Conservation (phyloP, 805 yeast species). For the Saccharomycopsis malanga region DNA sequence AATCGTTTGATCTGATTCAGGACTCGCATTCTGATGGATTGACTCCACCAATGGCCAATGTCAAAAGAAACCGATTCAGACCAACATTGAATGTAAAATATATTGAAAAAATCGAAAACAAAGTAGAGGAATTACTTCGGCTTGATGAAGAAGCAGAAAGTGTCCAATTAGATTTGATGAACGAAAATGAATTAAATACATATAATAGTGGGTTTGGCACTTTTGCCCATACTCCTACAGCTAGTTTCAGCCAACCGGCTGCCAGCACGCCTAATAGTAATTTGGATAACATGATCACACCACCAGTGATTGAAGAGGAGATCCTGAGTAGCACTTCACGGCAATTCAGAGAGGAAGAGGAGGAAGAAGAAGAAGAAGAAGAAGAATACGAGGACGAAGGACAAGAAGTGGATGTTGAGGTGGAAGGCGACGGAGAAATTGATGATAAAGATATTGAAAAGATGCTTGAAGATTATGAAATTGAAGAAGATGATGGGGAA, state of each 20-base stretch:
- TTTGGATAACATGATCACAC: constrained; percentile 9
- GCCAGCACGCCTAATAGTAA: background rate
- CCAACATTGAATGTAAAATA: constrained; percentile 62
- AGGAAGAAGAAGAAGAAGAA: constrained; percentile 22
- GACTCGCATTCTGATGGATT: constrained; percentile 65
- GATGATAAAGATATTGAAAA: constrained; percentile 13
- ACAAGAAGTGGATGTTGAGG: constrained; percentile 25
- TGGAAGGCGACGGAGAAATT: constrained; percentile 8
- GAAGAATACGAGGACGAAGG: constrained; percentile 25
- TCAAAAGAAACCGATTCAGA: constrained; percentile 62
- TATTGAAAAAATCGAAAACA: constrained; percentile 69
- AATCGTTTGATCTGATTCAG: constrained; percentile 20
- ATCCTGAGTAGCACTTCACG: too few relatives aligned
- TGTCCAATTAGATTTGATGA: constrained; percentile 24
- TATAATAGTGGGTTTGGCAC: constrained; percentile 25
- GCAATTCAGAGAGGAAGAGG: background rate
- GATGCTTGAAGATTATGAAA: constrained; percentile 26
- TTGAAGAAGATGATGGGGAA: constrained; percentile 32
- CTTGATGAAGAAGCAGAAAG: constrained; percentile 75
- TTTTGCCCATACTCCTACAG: background rate
- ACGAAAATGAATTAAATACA: constrained; percentile 34
- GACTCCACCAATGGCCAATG: constrained; percentile 71
- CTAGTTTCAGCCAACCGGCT: constrained; percentile 1
- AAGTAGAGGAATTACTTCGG: constrained; percentile 67
- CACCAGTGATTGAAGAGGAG: constrained; percentile 1